phyloP scores from a whole-genome alignment of 2,329 filamentous ascomycete species.

The Pestalotiopsis sp. region DNA sequence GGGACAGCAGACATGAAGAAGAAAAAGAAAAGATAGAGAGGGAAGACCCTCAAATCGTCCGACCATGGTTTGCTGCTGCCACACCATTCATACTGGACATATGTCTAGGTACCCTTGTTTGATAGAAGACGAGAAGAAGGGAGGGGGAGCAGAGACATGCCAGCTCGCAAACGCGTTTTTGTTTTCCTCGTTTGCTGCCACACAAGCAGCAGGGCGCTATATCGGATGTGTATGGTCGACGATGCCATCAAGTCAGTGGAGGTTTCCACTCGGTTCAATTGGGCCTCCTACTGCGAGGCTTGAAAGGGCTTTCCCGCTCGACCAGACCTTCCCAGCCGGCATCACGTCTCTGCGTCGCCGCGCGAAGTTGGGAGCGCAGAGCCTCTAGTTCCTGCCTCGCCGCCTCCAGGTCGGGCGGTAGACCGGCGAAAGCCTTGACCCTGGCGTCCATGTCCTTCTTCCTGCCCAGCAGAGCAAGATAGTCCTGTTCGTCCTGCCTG shows the following conservation, averaged over 20 bases:
- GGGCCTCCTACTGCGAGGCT: slow-evolving; percentile 36
- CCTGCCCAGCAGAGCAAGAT: slow-evolving; percentile 56
- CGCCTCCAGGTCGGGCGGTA: slow-evolving; percentile 71
- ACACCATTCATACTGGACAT: too few relatives aligned
- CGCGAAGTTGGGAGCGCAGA: slow-evolving; percentile 65
- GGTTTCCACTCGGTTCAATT: background rate
- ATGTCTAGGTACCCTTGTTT: too few relatives aligned
- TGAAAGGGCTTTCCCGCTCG: slow-evolving; percentile 58
- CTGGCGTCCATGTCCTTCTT: slow-evolving; percentile 65
- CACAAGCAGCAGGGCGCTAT: too few relatives aligned
- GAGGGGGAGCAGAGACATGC: too few relatives aligned
- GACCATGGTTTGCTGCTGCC: too few relatives aligned
- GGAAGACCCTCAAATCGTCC: too few relatives aligned
- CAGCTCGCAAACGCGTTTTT: background rate
- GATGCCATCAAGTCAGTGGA: background rate
- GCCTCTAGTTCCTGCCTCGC: slow-evolving; percentile 73
- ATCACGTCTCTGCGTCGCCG: slow-evolving; percentile 67
- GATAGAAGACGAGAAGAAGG: too few relatives aligned
- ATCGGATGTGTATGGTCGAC: too few relatives aligned
- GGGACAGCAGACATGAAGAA: too few relatives aligned
- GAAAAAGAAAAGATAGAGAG: too few relatives aligned
- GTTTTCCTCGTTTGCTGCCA: too few relatives aligned
- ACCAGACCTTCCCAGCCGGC: slow-evolving; percentile 75
- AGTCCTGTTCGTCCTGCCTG: slow-evolving; percentile 58
- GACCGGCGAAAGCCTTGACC: slow-evolving; percentile 67